phyloP scores from a whole-genome alignment of 2,329 filamentous ascomycete species.

The Gliomastix tumulicola region DNA sequence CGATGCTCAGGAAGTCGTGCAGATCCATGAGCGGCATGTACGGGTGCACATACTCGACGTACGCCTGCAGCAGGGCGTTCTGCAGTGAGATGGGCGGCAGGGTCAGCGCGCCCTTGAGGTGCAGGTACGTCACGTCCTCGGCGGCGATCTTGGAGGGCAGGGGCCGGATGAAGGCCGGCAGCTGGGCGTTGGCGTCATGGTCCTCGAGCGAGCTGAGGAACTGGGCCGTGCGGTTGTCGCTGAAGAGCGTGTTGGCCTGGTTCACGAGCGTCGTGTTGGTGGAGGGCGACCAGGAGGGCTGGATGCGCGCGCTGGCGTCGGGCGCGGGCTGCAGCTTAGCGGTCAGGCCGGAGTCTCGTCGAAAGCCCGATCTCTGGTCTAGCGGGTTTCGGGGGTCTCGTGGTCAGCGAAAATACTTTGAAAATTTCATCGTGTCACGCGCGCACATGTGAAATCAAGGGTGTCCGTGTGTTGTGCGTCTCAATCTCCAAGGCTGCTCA shows the following conservation, averaged over 20 bases:
- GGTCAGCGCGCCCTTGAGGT: slow-evolving; percentile 75
- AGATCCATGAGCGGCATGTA: slow-evolving; percentile 86
- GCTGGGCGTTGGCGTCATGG: slow-evolving; percentile 36
- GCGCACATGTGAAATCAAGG: neutral
- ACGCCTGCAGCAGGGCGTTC: slow-evolving; percentile 74
- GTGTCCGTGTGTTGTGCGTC: slow-evolving; percentile 12
- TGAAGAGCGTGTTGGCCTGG: slow-evolving; percentile 19
- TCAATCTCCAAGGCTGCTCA: too few relatives aligned
- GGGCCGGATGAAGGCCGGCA: slow-evolving; percentile 69
- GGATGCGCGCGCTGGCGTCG: slow-evolving; percentile 3
- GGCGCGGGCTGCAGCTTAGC: slow-evolving; percentile 18
- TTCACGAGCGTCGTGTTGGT: too few relatives aligned
- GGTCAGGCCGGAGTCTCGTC: slow-evolving; percentile 21
- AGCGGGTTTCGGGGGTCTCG: too few relatives aligned
- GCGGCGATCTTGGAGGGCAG: slow-evolving; percentile 68
- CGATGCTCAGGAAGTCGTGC: slow-evolving; percentile 49
- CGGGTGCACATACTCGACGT: slow-evolving; percentile 84
- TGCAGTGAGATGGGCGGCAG: slow-evolving; percentile 66
- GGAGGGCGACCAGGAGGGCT: slow-evolving; percentile 1
- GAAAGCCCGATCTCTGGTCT: slow-evolving; percentile 30
- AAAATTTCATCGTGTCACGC: too few relatives aligned
- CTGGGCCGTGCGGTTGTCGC: slow-evolving; percentile 30
- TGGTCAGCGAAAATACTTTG: too few relatives aligned
- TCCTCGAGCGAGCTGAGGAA: slow-evolving; percentile 40
- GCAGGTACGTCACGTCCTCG: slow-evolving; percentile 78